Conservation (phyloP, 129 eudicot species). For the Artemisia argyi region DNA sequence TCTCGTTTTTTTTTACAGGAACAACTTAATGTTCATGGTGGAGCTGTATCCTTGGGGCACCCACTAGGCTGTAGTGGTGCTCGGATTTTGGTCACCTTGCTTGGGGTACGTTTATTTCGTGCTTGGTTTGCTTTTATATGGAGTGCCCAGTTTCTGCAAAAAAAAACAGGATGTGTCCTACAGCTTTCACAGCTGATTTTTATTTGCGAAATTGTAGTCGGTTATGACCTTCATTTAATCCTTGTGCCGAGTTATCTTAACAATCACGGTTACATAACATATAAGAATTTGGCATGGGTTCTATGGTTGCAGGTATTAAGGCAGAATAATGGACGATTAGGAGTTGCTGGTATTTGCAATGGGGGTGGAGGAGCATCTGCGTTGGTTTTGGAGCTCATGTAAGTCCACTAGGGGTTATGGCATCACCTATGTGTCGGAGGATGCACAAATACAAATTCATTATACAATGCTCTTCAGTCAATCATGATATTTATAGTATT, state of each 20-base stretch:
- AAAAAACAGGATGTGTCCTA: background rate
- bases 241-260: background rate
- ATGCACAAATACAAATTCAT: background rate
- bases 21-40: conserved; percentile 82
- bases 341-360: conserved; percentile 93
- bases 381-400: conserved; percentile 86
- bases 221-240: too few species aligned
- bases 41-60: conserved; percentile 97
- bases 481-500: too few species aligned
- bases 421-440: background rate
- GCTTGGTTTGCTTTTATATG: background rate
- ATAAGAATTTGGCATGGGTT: background rate
- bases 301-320: conserved; percentile 63
- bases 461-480: background rate
- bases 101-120: conserved; percentile 56
- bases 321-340: conserved; percentile 67
- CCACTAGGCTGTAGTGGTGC: conserved; percentile 99
- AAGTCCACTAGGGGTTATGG: conserved; percentile 28
- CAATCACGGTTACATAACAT: background rate
- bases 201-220: too few species aligned
- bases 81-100: conserved; percentile 79
- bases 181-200: too few species aligned
- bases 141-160: background rate
- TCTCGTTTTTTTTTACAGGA: conserved; percentile 41
- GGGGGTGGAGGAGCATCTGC: conserved; percentile 99